Evolutionary conservation across 176 grass and related monocot species (phyloP).

Genomic region (Triticum turgidum): DNA sequence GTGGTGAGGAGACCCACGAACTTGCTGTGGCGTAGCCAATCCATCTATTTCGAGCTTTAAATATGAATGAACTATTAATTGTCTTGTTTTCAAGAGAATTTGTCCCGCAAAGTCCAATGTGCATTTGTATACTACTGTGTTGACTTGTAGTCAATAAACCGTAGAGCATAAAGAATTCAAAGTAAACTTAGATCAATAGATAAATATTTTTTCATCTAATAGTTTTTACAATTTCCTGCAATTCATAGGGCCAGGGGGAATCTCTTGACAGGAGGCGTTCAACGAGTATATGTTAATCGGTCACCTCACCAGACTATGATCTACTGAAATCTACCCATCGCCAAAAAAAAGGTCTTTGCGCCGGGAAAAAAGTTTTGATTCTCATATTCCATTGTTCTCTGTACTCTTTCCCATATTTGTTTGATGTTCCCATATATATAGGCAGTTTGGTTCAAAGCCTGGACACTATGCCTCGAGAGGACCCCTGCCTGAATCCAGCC

Average conservation of each 20-base stretch:
- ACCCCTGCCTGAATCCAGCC: no score
- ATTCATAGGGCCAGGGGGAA: neutral
- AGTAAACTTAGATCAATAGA: neutral
- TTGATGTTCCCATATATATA: no score
- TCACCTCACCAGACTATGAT: neutral
- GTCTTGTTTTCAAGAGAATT: neutral
- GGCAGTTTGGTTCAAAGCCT: no score
- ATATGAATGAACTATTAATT: neutral
- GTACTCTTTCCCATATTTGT: no score
- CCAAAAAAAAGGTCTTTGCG: neutral
- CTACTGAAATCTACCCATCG: constrained; percentile 16
- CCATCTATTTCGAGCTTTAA: neutral
- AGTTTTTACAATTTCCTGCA: neutral
- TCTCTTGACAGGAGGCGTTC: neutral
- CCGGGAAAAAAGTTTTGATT: neutral
- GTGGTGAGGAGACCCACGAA: constrained; percentile 32
- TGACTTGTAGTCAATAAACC: neutral
- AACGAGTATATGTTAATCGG: neutral
- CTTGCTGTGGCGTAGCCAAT: neutral
- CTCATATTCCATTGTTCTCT: neutral
- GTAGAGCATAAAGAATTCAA: neutral
- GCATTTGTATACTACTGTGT: neutral
- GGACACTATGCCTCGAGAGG: no score
- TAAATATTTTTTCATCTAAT: neutral
- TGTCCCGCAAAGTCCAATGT: no score